Percentiles rank a stretch among this genome's conserved stretches.
Evolutionary conservation across 345 rosid genomes (phyloP).

Genomic region (Ceriops decandra): DNA sequence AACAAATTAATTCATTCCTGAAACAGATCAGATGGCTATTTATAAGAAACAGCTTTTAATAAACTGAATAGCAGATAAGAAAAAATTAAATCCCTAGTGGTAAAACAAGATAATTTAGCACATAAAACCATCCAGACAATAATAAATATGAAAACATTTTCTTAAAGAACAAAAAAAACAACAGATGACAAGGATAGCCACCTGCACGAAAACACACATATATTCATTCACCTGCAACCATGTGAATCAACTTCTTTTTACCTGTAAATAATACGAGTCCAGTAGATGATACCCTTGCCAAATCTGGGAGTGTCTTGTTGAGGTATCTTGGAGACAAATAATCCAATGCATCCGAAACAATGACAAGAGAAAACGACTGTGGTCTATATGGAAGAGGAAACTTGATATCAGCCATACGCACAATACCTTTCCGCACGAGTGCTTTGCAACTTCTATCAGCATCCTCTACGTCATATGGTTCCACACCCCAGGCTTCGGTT

Average conservation of each 20-base stretch:
- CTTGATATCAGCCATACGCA: constrained; percentile 85
- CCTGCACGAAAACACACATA: not conserved
- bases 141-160: not conserved
- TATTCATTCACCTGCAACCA: not conserved
- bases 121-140: not conserved
- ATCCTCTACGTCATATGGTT: constrained; percentile 92
- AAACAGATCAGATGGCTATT: too few species aligned
- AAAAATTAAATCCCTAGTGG: too few species aligned
- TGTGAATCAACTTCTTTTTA: not conserved
- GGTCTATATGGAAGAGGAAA: constrained; percentile 80
- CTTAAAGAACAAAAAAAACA: not conserved
- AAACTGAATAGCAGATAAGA: too few species aligned
- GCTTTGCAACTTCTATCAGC: constrained; percentile 65
- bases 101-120: not conserved
- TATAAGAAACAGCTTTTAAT: too few species aligned
- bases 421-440: constrained; percentile 71
- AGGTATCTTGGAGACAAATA: constrained; percentile 89
- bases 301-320: constrained; percentile 83
- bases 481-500: constrained; percentile 93
- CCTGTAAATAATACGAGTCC: constrained; percentile 65
- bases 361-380: constrained; percentile 85
- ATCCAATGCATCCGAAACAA: constrained; percentile 87
- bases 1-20: too few species aligned
- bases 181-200: not conserved
- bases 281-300: constrained; percentile 77